A percentile compares a stretch with the other conserved stretches of the same genome.
These are phyloP conservation scores for Trichoderma virens DNA, from an alignment of 495 filamentous ascomycete species.

Conservation along the genomic window DNA sequence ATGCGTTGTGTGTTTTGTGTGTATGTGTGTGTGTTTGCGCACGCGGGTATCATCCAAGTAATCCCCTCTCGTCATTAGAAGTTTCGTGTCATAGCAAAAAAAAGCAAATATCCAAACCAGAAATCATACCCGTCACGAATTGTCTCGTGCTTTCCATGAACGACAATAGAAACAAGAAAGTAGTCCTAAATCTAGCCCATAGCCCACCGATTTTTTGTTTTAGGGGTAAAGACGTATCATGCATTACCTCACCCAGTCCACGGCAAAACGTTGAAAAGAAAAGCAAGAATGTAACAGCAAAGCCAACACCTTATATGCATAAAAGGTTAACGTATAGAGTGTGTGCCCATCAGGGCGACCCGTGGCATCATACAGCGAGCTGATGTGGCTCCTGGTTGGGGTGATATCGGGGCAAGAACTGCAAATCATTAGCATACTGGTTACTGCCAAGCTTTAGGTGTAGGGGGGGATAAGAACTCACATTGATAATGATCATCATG, in stretches of 20 bases:
- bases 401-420: constrained; percentile 48
- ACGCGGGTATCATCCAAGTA: constrained; percentile 8
- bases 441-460: not conserved
- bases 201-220: not conserved
- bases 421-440: constrained; percentile 15
- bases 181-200: not conserved
- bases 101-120: constrained; percentile 11
- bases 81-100: not conserved
- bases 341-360: constrained; percentile 10
- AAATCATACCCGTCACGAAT: not conserved
- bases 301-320: constrained; percentile 14
- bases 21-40: not conserved
- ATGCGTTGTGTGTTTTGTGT: not conserved
- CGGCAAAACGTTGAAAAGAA: not conserved
- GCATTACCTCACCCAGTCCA: not conserved
- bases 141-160: not conserved
- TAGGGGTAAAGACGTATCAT: not conserved
- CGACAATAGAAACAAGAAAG: not conserved
- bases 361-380: constrained; percentile 32
- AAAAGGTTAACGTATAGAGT: constrained; percentile 1
- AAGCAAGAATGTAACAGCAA: not conserved
- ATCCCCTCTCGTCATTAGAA: constrained; percentile 9
- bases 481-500: constrained; percentile 96
- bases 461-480: constrained; percentile 41
- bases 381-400: constrained; percentile 36